A percentile compares a stretch with the other conserved stretches of the same genome.
Conservation (phyloP, 495 filamentous ascomycete species). For the Xylaria palmicola region DNA sequence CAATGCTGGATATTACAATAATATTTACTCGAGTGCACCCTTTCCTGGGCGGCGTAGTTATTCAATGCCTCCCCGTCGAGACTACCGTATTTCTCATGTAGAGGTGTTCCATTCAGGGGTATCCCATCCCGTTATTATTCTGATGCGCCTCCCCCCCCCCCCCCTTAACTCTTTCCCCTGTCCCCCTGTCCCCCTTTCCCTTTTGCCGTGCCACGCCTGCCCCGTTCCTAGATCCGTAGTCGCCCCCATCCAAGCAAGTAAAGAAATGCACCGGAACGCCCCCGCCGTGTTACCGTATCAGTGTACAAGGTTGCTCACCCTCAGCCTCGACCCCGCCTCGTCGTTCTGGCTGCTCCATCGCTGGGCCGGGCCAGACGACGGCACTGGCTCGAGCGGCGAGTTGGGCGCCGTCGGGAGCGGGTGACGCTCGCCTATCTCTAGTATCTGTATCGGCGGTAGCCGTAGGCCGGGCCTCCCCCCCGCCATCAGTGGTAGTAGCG, state of each 20-base stretch:
- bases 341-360: slow-evolving; percentile 8
- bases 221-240: neutral
- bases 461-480: neutral
- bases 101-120: neutral
- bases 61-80: no score
- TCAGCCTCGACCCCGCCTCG: slow-evolving; percentile 13
- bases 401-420: slow-evolving; percentile 32
- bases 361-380: neutral
- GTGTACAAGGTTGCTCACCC: slow-evolving; percentile 15
- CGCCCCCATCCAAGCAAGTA: neutral
- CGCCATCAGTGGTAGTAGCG: neutral
- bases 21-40: no score
- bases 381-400: slow-evolving; percentile 23
- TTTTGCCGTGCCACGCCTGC: neutral
- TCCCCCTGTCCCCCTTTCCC: no score
- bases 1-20: no score
- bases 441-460: slow-evolving; percentile 15
- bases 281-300: neutral
- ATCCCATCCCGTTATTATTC: neutral
- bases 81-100: no score
- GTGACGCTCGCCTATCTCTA: slow-evolving; percentile 8
- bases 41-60: no score
- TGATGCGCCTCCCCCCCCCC: neutral
- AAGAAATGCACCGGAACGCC: slow-evolving; percentile 9
- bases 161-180: no score